These are phyloP conservation scores for Solanum tacnaense DNA, from an alignment of 257 asterid genomes.

Conservation along the genomic window DNA sequence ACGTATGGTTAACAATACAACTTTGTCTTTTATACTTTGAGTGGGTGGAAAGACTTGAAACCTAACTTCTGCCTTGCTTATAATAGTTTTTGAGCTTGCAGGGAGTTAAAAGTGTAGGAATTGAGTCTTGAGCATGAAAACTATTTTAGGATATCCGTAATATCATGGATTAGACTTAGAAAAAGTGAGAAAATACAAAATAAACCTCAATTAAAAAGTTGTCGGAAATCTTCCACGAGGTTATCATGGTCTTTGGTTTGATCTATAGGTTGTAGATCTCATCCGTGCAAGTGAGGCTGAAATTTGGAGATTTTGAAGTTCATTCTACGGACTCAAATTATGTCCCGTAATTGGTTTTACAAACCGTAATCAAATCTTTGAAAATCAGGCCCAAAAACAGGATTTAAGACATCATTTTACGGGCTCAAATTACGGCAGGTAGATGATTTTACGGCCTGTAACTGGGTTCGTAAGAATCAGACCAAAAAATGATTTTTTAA, in stretches of 20 bases:
- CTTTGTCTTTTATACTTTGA: not conserved
- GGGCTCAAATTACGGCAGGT: not conserved
- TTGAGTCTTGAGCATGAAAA: too few relatives aligned
- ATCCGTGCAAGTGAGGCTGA: too few relatives aligned
- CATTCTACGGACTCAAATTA: too few relatives aligned
- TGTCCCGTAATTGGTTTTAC: not conserved
- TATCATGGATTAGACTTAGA: not conserved
- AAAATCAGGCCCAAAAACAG: not conserved
- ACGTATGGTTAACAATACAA: not conserved
- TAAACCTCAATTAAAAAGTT: not conserved
- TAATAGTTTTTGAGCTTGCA: not conserved
- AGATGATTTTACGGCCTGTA: not conserved
- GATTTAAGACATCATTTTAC: not conserved
- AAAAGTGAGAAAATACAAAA: too few relatives aligned
- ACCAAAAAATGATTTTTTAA: not conserved
- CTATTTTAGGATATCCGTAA: not conserved
- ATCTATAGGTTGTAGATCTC: not conserved
- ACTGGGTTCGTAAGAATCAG: not conserved
- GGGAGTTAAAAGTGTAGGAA: not conserved
- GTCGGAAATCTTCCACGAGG: not conserved
- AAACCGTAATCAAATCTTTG: not conserved
- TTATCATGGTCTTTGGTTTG: not conserved
- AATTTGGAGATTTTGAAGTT: too few relatives aligned
- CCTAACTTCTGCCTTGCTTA: not conserved
- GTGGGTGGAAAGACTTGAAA: not conserved